Percentiles rank a stretch among this genome's conserved stretches.
Evolutionary conservation across 2,329 filamentous ascomycete genomes (phyloP).

Genomic region (Botrytis porri): DNA sequence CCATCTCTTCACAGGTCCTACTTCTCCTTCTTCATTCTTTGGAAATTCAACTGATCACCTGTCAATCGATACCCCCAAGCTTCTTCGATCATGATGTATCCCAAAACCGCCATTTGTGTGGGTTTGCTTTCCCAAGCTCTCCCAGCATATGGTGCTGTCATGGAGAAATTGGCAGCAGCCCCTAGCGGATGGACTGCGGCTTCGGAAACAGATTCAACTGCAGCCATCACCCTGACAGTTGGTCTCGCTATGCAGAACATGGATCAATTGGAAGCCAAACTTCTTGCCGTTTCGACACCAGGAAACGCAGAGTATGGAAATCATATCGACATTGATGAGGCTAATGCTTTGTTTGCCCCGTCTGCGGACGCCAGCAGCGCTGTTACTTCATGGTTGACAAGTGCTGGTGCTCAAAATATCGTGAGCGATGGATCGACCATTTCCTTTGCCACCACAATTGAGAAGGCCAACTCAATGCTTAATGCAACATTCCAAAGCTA

Average conservation of each 20-base stretch:
- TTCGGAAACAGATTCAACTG: slow-evolving; percentile 8
- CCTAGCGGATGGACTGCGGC: slow-evolving; percentile 27
- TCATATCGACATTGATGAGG: slow-evolving; percentile 50
- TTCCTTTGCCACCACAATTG: slow-evolving; percentile 47
- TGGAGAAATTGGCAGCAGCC: slow-evolving; percentile 22
- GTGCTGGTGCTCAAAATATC: slow-evolving; percentile 47
- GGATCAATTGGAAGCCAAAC: slow-evolving; percentile 43
- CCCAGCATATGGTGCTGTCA: slow-evolving; percentile 6
- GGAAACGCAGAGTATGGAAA: slow-evolving; percentile 51
- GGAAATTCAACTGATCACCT: not conserved
- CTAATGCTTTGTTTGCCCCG: slow-evolving; percentile 53
- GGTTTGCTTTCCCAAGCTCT: slow-evolving; percentile 19
- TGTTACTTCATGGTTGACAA: slow-evolving; percentile 54
- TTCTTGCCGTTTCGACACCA: slow-evolving; percentile 48
- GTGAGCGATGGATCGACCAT: slow-evolving; percentile 54
- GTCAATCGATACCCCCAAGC: not conserved
- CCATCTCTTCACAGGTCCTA: not conserved
- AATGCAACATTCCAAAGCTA: slow-evolving; percentile 51
- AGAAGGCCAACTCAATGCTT: slow-evolving; percentile 50
- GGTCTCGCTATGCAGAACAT: slow-evolving; percentile 46
- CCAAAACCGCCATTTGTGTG: slow-evolving; percentile 9
- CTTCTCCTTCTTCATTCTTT: not conserved
- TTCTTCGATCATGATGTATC: slow-evolving; percentile 17
- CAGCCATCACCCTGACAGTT: slow-evolving; percentile 34
- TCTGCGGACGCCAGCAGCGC: slow-evolving; percentile 47